phyloP scores from a whole-genome alignment of 768 basidiomycete genomes.

The Guyanaporus albipodus region DNA sequence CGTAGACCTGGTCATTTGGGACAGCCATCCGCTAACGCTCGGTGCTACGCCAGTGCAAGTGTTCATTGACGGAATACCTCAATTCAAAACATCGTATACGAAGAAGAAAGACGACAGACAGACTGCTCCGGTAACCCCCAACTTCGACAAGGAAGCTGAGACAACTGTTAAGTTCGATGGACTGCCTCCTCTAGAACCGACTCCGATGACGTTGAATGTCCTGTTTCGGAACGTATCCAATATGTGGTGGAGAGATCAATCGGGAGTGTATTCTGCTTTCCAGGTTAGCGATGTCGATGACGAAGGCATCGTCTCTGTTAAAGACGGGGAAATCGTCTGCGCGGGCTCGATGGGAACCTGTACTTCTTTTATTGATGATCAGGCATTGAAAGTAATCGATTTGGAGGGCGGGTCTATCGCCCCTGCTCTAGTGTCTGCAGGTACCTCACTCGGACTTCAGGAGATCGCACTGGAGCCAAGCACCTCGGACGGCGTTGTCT shows the following conservation, averaged over 20 bases:
- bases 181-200: constrained; percentile 58
- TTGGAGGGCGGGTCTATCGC: constrained; percentile 60
- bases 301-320: constrained; percentile 42
- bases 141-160: constrained; percentile 57
- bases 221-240: constrained; percentile 53
- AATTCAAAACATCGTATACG: constrained; percentile 38
- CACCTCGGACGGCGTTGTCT: constrained; percentile 62
- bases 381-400: constrained; percentile 32
- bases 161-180: constrained; percentile 60
- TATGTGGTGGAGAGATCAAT: constrained; percentile 26
- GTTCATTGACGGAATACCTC: constrained; percentile 79
- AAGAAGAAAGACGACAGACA: constrained; percentile 51
- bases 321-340: constrained; percentile 53
- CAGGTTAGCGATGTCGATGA: constrained; percentile 5
- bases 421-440: constrained; percentile 63
- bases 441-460: constrained; percentile 58
- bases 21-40: constrained; percentile 70
- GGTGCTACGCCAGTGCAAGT: constrained; percentile 82
- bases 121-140: constrained; percentile 46
- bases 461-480: constrained; percentile 64
- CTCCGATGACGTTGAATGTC: constrained; percentile 34
- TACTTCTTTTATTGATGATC: constrained; percentile 9
- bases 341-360: constrained; percentile 24
- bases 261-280: constrained; percentile 21
- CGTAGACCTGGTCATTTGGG: constrained; percentile 59